Base-by-base conservation (phyloP, 352 stramenopile species). In the Phytophthora lateralis region DNA sequence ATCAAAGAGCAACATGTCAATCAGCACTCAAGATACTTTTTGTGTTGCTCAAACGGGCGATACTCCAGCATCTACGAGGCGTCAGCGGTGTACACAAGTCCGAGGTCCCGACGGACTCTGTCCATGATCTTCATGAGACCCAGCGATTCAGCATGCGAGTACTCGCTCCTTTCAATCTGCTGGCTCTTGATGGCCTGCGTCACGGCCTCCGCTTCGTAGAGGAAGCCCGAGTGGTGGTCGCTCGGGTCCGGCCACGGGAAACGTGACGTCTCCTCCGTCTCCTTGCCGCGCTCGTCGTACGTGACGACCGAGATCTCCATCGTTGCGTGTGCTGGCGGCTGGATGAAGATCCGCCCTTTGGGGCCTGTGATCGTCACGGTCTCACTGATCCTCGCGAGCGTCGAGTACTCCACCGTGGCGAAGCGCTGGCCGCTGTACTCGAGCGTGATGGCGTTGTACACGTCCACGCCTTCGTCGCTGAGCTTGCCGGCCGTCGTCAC, bases 121-220 rank as follows among this genome's bases (percentile, higher is more conserved):
- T 92, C 83, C 58, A 92, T 77, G 46, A 90, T 82, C 26, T 61
- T 55, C 45, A 72, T 68, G 15, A 90, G 59, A 17, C 71, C 67
- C 35, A 90, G 54, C 47, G 77, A 84, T 21, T 90, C 79, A 17
- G 67, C 50, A 34, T 66, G 68, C 1, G 80, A 71, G 51, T 85
- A 89, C 32, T 84, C 69, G 2, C 45, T 50, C 39, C 69, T 59
- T 39, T 88, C 66, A 11, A 30, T 70, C 14, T 76, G 53, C 20
- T 69, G 59, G 12, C 55, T 60, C 46, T 35, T 44, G 34, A 93
- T 75, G 4, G 72, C 73, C 35, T 75, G 20, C 9, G 63, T 68
- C 7, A 85, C 75, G 5, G 80, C 72, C 29, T 73, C 70, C 10
- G 74, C 80, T 55, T 96, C 88, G 69, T 93, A 96, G 17, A 75